phyloP scores from a whole-genome alignment of 2,329 filamentous ascomycete species.

The Leptographium procerum region DNA sequence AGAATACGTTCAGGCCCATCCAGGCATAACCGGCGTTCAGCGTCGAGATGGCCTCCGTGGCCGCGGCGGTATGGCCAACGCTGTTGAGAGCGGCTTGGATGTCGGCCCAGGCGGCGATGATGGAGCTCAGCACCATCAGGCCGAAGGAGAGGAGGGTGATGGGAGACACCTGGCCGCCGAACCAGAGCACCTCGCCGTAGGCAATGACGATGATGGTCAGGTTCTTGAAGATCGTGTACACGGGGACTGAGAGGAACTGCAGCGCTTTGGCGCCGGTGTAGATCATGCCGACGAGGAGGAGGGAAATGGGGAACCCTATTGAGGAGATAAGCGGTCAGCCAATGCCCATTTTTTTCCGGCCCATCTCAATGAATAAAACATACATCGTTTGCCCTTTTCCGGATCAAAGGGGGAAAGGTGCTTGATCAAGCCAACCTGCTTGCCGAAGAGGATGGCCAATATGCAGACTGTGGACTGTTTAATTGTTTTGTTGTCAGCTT shows the following conservation, averaged over 20 bases:
- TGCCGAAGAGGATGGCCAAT: slow-evolving; percentile 69
- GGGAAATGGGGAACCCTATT: slow-evolving; percentile 87
- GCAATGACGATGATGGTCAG: slow-evolving; percentile 97
- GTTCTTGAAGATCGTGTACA: slow-evolving; percentile 99
- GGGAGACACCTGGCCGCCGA: slow-evolving; percentile 80
- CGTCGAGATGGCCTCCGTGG: slow-evolving; percentile 69
- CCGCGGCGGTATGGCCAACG: slow-evolving; percentile 43
- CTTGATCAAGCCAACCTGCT: slow-evolving; percentile 69
- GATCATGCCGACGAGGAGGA: slow-evolving; percentile 97
- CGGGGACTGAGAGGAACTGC: slow-evolving; percentile 91
- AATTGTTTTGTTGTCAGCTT: not conserved
- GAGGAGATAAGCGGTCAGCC: not conserved
- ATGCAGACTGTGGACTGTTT: slow-evolving; percentile 82
- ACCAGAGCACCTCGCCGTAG: slow-evolving; percentile 97
- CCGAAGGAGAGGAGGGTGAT: slow-evolving; percentile 89
- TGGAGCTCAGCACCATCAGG: slow-evolving; percentile 88
- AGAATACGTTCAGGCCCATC: slow-evolving; percentile 97
- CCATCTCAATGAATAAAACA: too few relatives aligned
- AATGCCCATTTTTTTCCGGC: not conserved
- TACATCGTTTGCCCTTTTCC: slow-evolving; percentile 89
- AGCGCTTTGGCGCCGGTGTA: slow-evolving; percentile 95
- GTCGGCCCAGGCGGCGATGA: slow-evolving; percentile 95
- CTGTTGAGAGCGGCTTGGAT: slow-evolving; percentile 72
- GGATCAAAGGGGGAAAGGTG: slow-evolving; percentile 72
- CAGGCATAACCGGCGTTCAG: slow-evolving; percentile 92